Evolutionary conservation across 495 filamentous ascomycete genomes (phyloP).

Genomic region (Penicillium flavigenum): DNA sequence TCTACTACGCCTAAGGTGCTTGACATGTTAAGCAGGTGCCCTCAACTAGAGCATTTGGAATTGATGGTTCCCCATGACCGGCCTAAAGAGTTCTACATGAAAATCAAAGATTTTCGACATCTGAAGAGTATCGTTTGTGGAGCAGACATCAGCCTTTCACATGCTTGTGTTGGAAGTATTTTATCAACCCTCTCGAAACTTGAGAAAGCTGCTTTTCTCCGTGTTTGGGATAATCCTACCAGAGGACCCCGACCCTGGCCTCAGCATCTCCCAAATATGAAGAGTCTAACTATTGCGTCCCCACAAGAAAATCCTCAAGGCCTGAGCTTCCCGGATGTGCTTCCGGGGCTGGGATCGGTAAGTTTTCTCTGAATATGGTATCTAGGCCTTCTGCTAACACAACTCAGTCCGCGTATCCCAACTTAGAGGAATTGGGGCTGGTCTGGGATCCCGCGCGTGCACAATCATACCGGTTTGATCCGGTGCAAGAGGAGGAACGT

Average conservation of each 20-base stretch:
- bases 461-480: constrained; percentile 12
- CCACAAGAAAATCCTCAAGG: constrained; percentile 6
- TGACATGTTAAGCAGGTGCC: constrained; percentile 40
- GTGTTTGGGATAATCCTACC: constrained; percentile 16
- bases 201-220: constrained; percentile 41
- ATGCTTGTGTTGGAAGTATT: constrained; percentile 37
- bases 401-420: constrained; percentile 28
- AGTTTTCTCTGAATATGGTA: neutral
- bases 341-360: constrained; percentile 15
- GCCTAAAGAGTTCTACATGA: constrained; percentile 27
- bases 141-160: constrained; percentile 30
- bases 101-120: constrained; percentile 34
- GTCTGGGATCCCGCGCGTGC: constrained; percentile 29
- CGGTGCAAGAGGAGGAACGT: constrained; percentile 9
- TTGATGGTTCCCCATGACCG: constrained; percentile 22
- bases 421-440: constrained; percentile 40
- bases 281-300: constrained; percentile 32
- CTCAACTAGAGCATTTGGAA: constrained; percentile 38
- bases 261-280: constrained; percentile 34
- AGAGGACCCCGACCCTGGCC: constrained; percentile 27
- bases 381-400: neutral
- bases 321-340: constrained; percentile 17
- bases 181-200: constrained; percentile 41
- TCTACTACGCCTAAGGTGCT: constrained; percentile 29
- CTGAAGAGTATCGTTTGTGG: constrained; percentile 47